Evolutionary conservation across 2,329 filamentous ascomycete species (phyloP), one percentile per base, ranked within the genome.

Genomic region (Cladophialophora immunda): DNA sequence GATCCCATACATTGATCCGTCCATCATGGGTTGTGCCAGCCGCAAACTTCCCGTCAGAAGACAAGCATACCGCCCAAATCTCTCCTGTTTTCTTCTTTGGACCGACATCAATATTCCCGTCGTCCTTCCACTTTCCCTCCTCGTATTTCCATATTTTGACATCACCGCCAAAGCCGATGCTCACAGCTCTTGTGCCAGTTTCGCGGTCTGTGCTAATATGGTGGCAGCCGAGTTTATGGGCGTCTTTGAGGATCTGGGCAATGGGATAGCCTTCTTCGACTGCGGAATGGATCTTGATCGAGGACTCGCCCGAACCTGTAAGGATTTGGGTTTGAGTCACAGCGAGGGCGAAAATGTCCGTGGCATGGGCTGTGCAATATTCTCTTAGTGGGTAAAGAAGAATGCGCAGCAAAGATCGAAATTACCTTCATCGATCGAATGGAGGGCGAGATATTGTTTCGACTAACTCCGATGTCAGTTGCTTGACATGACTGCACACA

Each of bases 401-500:
- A 52, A 78, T 19, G 11, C 6, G 55, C 74, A 75, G 41, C 5
- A 30, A 8, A 29, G 15, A 15, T 6, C 8, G 22, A 1, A 76
- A 83, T 78, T 78, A 92, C 92, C 93, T 83, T 93, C 87, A 78
- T 97, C 92, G 78, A 97, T 88, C 52, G 93, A 94, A 79, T 97
- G 92, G 72, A 91, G 91, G 75, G 94, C 96, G 70, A 99, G 87
- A 79, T 97, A 99, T 90, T 98, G 95, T 83, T 98, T 98, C 64
- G 95, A 99, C 95, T 97, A 66, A 56, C 27, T 54, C 17, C 36
- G 13, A 57, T 34, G 64, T 67, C 32, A 67, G 62, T 13, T n/a
- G n/a, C n/a, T n/a, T 29, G 56, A 19, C 22, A 74, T 62, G 61
- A 32, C 45, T 13, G 8, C 45, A 13, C 7, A 11, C 19, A 27